Conservation (phyloP, 768 basidiomycete species). For the Mycena indigotica region DNA sequence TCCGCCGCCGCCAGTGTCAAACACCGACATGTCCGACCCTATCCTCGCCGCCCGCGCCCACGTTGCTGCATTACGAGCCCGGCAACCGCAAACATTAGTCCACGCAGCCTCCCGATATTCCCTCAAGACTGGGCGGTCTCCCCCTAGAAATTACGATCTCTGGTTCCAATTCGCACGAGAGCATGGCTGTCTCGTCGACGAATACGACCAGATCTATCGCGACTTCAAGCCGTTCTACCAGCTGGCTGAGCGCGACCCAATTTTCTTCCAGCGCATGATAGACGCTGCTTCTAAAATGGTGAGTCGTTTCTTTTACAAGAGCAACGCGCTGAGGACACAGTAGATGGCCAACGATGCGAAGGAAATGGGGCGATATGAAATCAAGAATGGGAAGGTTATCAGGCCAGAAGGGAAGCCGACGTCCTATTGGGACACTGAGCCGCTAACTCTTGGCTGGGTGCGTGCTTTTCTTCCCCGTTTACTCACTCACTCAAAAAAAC, state of each 20-base stretch:
- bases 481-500: background rate
- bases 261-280: constrained; percentile 1
- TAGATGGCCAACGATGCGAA: background rate
- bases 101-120: constrained; percentile 23
- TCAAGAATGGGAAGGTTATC: background rate
- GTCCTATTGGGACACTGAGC: background rate
- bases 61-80: constrained; percentile 8
- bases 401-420: background rate
- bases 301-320: background rate
- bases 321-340: background rate
- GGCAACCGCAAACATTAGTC: constrained; percentile 17
- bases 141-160: constrained; percentile 1
- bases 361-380: background rate
- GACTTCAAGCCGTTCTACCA: constrained; percentile 17
- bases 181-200: constrained; percentile 12
- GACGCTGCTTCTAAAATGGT: background rate
- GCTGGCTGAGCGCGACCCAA: background rate
- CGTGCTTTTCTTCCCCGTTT: background rate
- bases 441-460: background rate
- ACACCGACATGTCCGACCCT: constrained; percentile 7
- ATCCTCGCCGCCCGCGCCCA: constrained; percentile 3
- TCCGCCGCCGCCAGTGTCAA: too few species aligned
- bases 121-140: constrained; percentile 2
- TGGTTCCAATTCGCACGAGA: constrained; percentile 9
- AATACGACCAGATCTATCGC: constrained; percentile 10